phyloP scores from a whole-genome alignment of 176 grass and related monocot species.

The Rhynchospora tenuis region DNA sequence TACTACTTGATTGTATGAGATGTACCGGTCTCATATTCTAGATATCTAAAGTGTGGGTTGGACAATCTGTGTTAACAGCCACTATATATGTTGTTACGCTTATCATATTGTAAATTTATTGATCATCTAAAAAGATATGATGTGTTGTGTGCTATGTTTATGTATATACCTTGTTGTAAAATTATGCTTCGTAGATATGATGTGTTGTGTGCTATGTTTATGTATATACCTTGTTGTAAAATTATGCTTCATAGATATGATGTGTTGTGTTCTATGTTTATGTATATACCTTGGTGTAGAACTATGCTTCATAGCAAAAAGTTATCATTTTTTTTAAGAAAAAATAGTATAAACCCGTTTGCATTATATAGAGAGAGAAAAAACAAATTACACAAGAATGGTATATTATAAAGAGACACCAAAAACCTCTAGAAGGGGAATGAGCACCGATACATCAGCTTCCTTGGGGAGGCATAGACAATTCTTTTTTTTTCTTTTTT shows the following conservation, averaged over 20 bases:
- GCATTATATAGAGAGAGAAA: too few species aligned
- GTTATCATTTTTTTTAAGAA: neutral
- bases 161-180: neutral
- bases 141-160: neutral
- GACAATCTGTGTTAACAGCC: neutral
- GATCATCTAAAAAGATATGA: neutral
- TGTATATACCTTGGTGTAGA: neutral
- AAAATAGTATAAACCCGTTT: too few species aligned
- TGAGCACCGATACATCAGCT: too few species aligned
- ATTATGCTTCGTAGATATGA: too few species aligned
- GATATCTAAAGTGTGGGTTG: neutral
- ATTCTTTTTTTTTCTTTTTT: too few species aligned
- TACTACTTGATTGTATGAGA: constrained; percentile 33
- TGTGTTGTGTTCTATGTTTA: neutral
- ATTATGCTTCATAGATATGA: too few species aligned
- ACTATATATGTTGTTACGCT: neutral
- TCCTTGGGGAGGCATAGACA: too few species aligned
- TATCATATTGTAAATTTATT: neutral
- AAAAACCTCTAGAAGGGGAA: too few species aligned
- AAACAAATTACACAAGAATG: too few species aligned
- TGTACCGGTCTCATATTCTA: neutral
- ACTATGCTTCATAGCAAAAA: neutral
- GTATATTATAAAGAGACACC: too few species aligned
- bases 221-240: neutral
- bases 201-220: neutral